phyloP scores from a whole-genome alignment of 495 filamentous ascomycete genomes.

The Podospora pseudocomata region DNA sequence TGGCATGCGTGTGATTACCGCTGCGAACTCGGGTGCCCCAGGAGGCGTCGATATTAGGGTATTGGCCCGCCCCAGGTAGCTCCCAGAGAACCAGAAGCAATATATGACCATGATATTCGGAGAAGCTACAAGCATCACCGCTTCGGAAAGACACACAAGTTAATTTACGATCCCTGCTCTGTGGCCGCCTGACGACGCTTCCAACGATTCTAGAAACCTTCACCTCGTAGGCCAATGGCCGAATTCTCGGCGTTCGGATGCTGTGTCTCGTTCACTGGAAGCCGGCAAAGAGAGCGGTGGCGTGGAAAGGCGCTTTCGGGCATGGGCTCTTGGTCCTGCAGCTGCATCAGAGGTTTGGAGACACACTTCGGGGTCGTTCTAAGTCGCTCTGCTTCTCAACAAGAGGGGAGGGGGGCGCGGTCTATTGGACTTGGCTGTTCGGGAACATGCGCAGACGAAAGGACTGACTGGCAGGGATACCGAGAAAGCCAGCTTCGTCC shows the following conservation, averaged over 20 bases:
- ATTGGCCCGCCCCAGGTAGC: neutral
- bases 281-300: neutral
- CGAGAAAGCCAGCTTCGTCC: neutral
- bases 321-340: neutral
- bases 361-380: neutral
- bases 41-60: neutral
- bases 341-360: neutral
- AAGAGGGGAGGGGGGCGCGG: neutral
- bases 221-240: slow-evolving; percentile 2
- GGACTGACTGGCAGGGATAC: neutral
- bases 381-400: neutral
- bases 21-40: slow-evolving; percentile 5
- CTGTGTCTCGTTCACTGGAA: slow-evolving; percentile 1
- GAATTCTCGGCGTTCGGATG: slow-evolving; percentile 6
- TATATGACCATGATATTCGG: neutral
- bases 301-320: neutral
- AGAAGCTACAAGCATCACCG: neutral
- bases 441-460: neutral
- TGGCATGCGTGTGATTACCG: slow-evolving; percentile 1
- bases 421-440: neutral
- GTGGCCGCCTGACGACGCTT: slow-evolving; percentile 1
- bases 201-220: slow-evolving; percentile 7
- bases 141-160: slow-evolving; percentile 2
- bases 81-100: neutral
- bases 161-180: slow-evolving; percentile 1